Evolutionary conservation across 306 rosid species (phyloP), one percentile per base, ranked within the genome.

Genomic region (Vachellia pachyceras): DNA sequence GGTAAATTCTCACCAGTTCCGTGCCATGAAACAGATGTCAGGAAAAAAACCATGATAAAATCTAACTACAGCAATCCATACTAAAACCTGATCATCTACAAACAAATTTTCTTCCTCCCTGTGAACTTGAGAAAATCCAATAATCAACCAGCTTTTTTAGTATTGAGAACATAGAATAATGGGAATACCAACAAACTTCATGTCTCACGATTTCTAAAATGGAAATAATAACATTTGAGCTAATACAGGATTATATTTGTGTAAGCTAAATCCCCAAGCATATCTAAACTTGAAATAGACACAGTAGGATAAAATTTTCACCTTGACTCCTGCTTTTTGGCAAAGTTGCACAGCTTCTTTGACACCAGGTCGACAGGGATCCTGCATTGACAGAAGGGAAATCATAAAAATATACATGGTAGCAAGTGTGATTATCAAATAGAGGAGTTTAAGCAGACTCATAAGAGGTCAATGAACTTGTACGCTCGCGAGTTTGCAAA

Each of bases 271-370:
- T 29, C 20, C 3, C 65, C 40, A 57, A 14, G 23, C 33, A 29
- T 20, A 33, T 73, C 61, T 55, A 33, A 55, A 55, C 13, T 55
- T 55, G 5, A 22, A 63, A 63, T 46, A 33, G 78, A 73, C 67
- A 80, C 14, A 44, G 17, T 41, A 70, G 44, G 50, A 69, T 55
- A 41, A 25, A 61, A 50, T n/a, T 76, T 29, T 69, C 83, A 96
- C 99, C 99, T 96, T 93, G 69, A 96, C 94, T 64, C 99, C 99
- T 65, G 99, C 97, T 29, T 83, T 90, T 85, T 92, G 97, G 89
- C 99, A 96, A 76, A 96, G 90, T 81, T 54, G 83, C 69, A 96
- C 97, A 5, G 99, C 85, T 66, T 82, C 89, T 79, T 75, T 84
- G 42, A 96, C 98, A 75, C 94, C 90, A 8, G 90, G 89, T 74